Evolutionary conservation across 306 rosid genomes (phyloP).

Genomic region (Hylodesmum podocarpum): DNA sequence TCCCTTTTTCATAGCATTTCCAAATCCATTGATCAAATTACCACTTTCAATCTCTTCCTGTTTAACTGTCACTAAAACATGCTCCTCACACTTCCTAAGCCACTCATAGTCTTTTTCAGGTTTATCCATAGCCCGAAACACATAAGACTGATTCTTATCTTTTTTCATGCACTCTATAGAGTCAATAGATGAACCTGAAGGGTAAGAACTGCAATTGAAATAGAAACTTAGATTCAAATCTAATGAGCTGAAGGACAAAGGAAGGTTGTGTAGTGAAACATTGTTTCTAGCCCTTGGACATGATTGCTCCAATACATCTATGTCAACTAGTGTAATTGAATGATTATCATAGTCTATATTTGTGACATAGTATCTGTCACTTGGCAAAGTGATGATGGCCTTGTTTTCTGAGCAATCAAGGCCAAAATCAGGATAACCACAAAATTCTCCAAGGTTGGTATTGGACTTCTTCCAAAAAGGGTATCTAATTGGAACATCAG

Average conservation of each 20-base stretch:
- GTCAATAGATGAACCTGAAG: not conserved
- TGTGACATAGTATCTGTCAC: constrained; percentile 24
- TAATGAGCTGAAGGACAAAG: constrained; percentile 2
- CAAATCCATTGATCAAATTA: constrained; percentile 31
- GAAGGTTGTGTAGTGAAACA: constrained; percentile 18
- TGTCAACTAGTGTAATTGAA: constrained; percentile 37
- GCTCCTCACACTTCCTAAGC: constrained; percentile 19
- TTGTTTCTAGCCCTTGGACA: constrained; percentile 41
- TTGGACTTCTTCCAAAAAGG: constrained; percentile 29
- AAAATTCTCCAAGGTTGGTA: not conserved
- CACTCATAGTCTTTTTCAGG: not conserved
- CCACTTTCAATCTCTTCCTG: not conserved
- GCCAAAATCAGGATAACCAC: constrained; percentile 36
- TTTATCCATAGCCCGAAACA: not conserved
- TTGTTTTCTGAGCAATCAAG: not conserved
- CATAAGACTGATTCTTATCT: constrained; percentile 26
- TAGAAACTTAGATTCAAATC: constrained; percentile 42
- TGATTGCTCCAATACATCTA: constrained; percentile 13
- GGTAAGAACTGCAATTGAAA: constrained; percentile 36
- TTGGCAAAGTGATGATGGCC: not conserved
- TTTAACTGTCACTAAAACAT: constrained; percentile 34
- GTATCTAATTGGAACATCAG: constrained; percentile 23
- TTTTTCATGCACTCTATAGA: constrained; percentile 17
- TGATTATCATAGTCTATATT: constrained; percentile 9
- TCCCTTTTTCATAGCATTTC: constrained; percentile 34